These are phyloP conservation scores for Trichoderma sp. DNA, from an alignment of 2,329 filamentous ascomycete genomes.

Conservation along the genomic window DNA sequence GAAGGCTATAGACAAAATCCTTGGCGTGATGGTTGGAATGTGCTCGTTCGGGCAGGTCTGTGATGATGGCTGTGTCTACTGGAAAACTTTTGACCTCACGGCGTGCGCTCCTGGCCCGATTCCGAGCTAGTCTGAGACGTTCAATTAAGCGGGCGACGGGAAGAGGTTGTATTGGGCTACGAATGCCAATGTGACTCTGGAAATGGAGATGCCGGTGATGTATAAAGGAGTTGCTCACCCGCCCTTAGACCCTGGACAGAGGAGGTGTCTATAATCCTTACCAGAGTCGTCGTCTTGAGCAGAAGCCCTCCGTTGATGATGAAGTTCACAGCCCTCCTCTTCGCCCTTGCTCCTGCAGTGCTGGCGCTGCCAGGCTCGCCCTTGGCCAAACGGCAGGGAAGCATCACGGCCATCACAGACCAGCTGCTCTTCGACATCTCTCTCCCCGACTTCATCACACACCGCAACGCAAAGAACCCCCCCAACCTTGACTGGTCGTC, in stretches of 20 bases:
- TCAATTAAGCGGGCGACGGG: background rate
- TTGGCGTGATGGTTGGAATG: background rate
- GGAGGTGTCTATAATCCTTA: background rate
- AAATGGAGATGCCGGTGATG: background rate
- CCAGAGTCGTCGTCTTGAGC: background rate
- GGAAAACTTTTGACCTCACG: background rate
- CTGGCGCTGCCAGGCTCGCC: conserved; percentile 33
- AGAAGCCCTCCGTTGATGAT: conserved; percentile 30
- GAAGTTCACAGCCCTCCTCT: conserved; percentile 38
- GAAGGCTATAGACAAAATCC: background rate
- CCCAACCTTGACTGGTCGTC: conserved; percentile 46
- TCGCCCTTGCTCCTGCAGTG: conserved; percentile 34
- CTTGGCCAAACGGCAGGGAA: conserved; percentile 34
- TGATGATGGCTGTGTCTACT: background rate
- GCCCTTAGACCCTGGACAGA: background rate
- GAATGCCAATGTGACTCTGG: background rate
- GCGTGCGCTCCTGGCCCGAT: background rate
- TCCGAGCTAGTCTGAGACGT: background rate
- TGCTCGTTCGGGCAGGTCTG: conserved; percentile 18
- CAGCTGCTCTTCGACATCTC: conserved; percentile 49
- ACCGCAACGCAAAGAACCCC: conserved; percentile 46
- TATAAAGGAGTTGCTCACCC: background rate
- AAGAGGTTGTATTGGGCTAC: background rate
- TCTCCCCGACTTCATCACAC: conserved; percentile 47
- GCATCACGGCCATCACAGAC: conserved; percentile 45